Percentiles rank a stretch among this genome's conserved stretches.
Evolutionary conservation across 768 basidiomycete species (phyloP).

Genomic region (Mycena belliarum): DNA sequence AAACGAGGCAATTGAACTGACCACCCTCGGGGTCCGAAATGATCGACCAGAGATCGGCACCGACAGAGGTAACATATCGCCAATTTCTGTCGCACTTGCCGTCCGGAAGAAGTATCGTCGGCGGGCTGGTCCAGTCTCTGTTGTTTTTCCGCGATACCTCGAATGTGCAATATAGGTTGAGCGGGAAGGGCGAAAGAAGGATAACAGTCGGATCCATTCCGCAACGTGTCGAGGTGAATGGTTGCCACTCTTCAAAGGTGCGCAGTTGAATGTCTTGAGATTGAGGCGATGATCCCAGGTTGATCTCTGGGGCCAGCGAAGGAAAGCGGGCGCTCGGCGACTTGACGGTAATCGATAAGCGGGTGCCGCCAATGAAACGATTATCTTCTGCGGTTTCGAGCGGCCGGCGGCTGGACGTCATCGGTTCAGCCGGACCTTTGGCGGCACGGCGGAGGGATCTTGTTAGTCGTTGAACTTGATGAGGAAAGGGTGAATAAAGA

Average conservation of each 20-base stretch:
- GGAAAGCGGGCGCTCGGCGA: neutral
- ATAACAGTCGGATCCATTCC: conserved; percentile 5
- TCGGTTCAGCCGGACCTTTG: neutral
- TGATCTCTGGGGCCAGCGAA: neutral
- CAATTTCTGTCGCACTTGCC: conserved; percentile 2
- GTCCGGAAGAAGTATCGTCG: neutral
- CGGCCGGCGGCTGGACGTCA: neutral
- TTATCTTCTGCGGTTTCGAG: neutral
- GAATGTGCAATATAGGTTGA: neutral
- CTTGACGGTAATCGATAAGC: neutral
- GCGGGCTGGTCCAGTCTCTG: neutral
- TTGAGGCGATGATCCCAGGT: neutral
- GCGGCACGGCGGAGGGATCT: too few species aligned
- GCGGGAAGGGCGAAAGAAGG: neutral
- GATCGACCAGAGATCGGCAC: neutral
- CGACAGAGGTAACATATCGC: neutral
- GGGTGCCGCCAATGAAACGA: neutral
- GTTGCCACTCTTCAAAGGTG: neutral
- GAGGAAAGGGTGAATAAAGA: neutral
- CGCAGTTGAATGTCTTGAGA: neutral
- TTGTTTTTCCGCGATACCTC: neutral
- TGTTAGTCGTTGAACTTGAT: too few species aligned
- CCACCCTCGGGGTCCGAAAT: neutral
- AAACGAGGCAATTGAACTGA: neutral
- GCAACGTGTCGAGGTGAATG: neutral